These are phyloP conservation scores for Solanum virginianum DNA, from an alignment of 257 asterid genomes.

Conservation along the genomic window DNA sequence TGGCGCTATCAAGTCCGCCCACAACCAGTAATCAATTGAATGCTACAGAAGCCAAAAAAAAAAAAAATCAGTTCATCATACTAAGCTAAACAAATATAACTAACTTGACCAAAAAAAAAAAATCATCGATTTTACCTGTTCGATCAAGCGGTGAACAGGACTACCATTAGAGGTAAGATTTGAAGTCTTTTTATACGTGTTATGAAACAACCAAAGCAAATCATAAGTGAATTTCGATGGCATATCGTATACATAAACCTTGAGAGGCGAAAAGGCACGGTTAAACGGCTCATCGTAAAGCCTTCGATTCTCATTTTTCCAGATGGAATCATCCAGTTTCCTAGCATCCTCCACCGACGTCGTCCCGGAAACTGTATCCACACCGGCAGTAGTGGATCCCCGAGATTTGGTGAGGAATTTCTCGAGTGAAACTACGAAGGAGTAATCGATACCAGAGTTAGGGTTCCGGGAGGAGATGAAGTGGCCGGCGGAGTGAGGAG, in stretches of 20 bases:
- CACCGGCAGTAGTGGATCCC: constrained; percentile 9
- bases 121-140: constrained; percentile 37
- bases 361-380: constrained; percentile 28
- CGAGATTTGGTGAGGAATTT: constrained; percentile 43
- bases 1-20: constrained; percentile 93
- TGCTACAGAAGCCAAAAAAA: constrained; percentile 33
- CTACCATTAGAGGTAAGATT: constrained; percentile 95
- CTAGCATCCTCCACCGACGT: constrained; percentile 21
- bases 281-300: constrained; percentile 22
- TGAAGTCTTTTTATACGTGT: constrained; percentile 47
- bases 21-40: constrained; percentile 92
- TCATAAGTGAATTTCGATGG: constrained; percentile 87
- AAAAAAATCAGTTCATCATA: not conserved
- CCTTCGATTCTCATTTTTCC: constrained; percentile 42
- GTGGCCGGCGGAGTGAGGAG: constrained; percentile 6
- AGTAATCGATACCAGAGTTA: constrained; percentile 41
- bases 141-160: constrained; percentile 90
- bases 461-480: constrained; percentile 22
- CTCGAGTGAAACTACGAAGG: constrained; percentile 73
- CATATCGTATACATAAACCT: constrained; percentile 83
- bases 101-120: not conserved
- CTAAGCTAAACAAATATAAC: not conserved
- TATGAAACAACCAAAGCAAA: constrained; percentile 65
- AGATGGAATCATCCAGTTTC: constrained; percentile 45
- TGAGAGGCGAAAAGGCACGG: constrained; percentile 25